phyloP scores from a whole-genome alignment of 2,329 filamentous ascomycete species.

The Botrytis aclada region DNA sequence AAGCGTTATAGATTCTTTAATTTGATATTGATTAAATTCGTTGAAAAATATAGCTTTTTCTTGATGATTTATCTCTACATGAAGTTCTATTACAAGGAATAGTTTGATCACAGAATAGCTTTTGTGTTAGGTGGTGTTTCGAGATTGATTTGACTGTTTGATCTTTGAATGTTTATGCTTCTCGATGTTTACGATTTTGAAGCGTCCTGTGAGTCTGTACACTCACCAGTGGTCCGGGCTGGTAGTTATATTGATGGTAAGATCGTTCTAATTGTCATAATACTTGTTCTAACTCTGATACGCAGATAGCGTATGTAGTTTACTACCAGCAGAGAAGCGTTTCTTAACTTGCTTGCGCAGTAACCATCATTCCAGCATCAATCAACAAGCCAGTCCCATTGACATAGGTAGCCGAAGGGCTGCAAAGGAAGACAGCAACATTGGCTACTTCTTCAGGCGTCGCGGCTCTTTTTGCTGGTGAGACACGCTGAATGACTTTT shows the following conservation, averaged over 20 bases:
- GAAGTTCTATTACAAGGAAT: too few species aligned
- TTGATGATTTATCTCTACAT: too few species aligned
- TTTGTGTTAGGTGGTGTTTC: too few species aligned
- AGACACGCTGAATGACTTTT: not conserved
- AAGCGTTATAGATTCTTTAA: too few species aligned
- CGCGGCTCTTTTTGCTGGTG: constrained; percentile 14
- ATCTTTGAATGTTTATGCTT: too few species aligned
- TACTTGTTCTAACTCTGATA: not conserved
- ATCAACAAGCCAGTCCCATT: constrained; percentile 22
- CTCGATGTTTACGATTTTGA: too few species aligned
- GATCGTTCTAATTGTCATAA: not conserved
- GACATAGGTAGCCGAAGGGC: constrained; percentile 23
- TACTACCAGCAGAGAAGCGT: not conserved
- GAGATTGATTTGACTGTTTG: too few species aligned
- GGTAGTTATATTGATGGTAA: not conserved
- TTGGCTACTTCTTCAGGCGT: constrained; percentile 25
- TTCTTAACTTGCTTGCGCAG: not conserved
- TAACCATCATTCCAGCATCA: constrained; percentile 18
- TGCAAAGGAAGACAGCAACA: constrained; percentile 23
- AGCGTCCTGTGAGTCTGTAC: too few species aligned
- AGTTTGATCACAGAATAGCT: too few species aligned
- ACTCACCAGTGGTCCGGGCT: too few species aligned
- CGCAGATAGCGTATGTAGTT: not conserved
- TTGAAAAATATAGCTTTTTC: too few species aligned
- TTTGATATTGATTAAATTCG: too few species aligned